phyloP scores from a whole-genome alignment of 129 eudicot genomes.

The Daucus carota region DNA sequence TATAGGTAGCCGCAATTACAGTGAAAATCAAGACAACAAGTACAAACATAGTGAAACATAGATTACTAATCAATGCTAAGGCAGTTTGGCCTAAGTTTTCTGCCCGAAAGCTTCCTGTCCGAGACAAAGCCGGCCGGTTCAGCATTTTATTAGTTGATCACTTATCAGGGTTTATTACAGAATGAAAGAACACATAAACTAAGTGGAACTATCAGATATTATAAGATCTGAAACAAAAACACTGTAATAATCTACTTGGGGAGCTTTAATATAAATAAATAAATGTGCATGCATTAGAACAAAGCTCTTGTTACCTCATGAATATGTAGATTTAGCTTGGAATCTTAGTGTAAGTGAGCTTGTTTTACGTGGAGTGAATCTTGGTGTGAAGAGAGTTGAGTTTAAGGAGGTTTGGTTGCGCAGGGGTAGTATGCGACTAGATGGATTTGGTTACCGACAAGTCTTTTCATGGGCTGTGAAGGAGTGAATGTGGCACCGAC shows the following conservation, averaged over 20 bases:
- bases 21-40: constrained; percentile 74
- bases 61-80: constrained; percentile 52
- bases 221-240: too few relatives aligned
- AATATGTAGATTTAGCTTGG: background rate
- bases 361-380: too few relatives aligned
- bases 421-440: background rate
- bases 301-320: background rate
- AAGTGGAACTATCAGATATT: background rate
- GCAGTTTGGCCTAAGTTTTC: constrained; percentile 77
- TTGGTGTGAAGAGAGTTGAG: too few relatives aligned
- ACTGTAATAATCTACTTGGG: too few relatives aligned
- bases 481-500: background rate
- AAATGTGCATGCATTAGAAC: too few relatives aligned
- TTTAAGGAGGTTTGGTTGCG: background rate
- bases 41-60: constrained; percentile 68
- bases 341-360: too few relatives aligned
- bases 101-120: constrained; percentile 57
- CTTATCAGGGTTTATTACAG: background rate
- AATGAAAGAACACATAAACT: background rate
- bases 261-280: too few relatives aligned
- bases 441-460: background rate
- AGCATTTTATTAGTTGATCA: constrained; percentile 24
- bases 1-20: constrained; percentile 71
- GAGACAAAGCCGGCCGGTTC: constrained; percentile 44
- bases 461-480: background rate